phyloP scores from a whole-genome alignment of 768 basidiomycete genomes.

The Serendipita vermifera region DNA sequence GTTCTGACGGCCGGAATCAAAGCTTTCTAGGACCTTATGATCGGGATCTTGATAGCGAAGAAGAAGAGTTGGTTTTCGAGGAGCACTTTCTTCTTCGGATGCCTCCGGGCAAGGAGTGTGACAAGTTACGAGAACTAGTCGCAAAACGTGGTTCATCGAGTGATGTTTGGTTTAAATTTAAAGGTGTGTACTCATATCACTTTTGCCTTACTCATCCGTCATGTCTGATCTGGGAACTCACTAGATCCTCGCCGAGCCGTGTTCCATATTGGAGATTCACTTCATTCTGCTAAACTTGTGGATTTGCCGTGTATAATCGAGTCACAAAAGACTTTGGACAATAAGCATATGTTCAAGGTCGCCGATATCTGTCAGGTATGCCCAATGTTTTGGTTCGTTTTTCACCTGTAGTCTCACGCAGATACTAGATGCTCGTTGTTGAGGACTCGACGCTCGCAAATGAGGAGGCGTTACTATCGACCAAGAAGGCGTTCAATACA shows the following conservation, averaged over 20 bases:
- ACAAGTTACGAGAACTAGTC: constrained; percentile 70
- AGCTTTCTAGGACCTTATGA: constrained; percentile 87
- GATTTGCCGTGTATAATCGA: constrained; percentile 92
- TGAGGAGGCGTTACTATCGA: constrained; percentile 49
- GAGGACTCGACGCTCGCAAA: constrained; percentile 51
- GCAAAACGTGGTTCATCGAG: constrained; percentile 60
- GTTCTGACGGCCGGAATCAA: constrained; percentile 31
- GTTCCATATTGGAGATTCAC: constrained; percentile 70
- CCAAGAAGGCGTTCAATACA: constrained; percentile 60
- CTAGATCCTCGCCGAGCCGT: constrained; percentile 81
- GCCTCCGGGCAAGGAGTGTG: constrained; percentile 72
- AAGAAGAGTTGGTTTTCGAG: constrained; percentile 81
- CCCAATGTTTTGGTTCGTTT: constrained; percentile 13
- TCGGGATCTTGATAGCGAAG: constrained; percentile 87
- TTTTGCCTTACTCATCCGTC: background rate
- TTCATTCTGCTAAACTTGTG: constrained; percentile 85
- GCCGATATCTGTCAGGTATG: constrained; percentile 93
- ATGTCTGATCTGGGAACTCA: constrained; percentile 12
- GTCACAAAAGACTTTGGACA: constrained; percentile 89
- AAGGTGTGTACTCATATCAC: constrained; percentile 40
- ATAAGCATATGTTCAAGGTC: constrained; percentile 96
- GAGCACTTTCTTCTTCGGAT: constrained; percentile 92
- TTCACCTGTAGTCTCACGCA: constrained; percentile 28
- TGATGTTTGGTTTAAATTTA: constrained; percentile 97
- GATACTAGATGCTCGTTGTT: constrained; percentile 68